A percentile compares a stretch with the other conserved stretches of the same genome.
Evolutionary conservation across 129 eudicot species (phyloP).

Genomic region (Artemisia tridentata): DNA sequence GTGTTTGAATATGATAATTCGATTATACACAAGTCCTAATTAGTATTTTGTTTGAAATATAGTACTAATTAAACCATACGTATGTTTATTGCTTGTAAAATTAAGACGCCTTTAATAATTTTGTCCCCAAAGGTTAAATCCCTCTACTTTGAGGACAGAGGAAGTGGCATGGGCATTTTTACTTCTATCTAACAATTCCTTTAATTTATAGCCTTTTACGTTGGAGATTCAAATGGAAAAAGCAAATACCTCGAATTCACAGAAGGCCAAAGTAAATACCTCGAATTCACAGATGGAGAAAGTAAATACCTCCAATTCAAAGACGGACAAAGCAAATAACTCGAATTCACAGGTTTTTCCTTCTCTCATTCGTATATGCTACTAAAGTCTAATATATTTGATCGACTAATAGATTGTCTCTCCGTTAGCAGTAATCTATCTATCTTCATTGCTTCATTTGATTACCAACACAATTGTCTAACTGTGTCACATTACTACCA

Average conservation of each 20-base stretch:
- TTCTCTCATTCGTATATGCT: not conserved
- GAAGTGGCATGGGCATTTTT: not conserved
- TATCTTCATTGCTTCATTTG: not conserved
- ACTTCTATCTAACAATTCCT: not conserved
- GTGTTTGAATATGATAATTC: too few species aligned
- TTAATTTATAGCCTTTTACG: not conserved
- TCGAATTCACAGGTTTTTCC: slow-evolving; percentile 5
- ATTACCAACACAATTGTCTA: too few species aligned
- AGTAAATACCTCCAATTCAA: not conserved
- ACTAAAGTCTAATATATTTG: not conserved
- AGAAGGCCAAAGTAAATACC: not conserved
- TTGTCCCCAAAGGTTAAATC: not conserved
- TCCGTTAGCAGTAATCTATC: not conserved
- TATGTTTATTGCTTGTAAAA: too few species aligned
- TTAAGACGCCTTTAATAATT: too few species aligned
- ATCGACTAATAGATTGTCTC: not conserved
- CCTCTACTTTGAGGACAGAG: not conserved
- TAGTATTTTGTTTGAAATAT: too few species aligned
- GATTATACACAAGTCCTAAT: too few species aligned
- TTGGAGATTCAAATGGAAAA: slow-evolving; percentile 4
- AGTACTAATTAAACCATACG: too few species aligned
- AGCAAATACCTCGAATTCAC: too few species aligned
- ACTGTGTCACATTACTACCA: too few species aligned
- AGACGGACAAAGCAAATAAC: not conserved
- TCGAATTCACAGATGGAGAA: not conserved